These are phyloP conservation scores for Mycena haematopus DNA, from an alignment of 768 basidiomycete species.

Conservation along the genomic window DNA sequence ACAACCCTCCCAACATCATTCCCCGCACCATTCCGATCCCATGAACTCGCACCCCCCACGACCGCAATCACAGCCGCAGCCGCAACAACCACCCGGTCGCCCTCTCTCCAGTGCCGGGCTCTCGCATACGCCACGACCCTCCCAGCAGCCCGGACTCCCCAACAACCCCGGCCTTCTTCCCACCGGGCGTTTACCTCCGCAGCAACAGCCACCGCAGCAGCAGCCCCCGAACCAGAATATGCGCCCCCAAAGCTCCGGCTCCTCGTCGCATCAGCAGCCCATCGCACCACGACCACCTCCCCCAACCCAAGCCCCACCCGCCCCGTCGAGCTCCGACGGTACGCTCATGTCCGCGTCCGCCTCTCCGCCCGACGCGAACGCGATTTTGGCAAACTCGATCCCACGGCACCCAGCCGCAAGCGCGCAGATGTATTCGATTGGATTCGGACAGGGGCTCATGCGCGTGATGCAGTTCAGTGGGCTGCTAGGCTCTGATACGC, in stretches of 20 bases:
- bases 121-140: constrained; percentile 54
- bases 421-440: constrained; percentile 41
- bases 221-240: constrained; percentile 25
- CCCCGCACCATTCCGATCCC: constrained; percentile 53
- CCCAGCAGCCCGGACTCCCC: constrained; percentile 45
- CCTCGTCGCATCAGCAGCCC: constrained; percentile 31
- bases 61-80: constrained; percentile 68
- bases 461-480: constrained; percentile 77
- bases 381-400: constrained; percentile 4
- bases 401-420: constrained; percentile 16
- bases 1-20: constrained; percentile 57
- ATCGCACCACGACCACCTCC: constrained; percentile 28
- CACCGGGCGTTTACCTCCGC: constrained; percentile 31
- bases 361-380: constrained; percentile 26
- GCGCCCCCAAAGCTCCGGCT: constrained; percentile 27
- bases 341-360: constrained; percentile 27
- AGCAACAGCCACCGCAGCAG: constrained; percentile 30
- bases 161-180: constrained; percentile 33
- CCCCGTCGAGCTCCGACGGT: constrained; percentile 25
- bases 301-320: constrained; percentile 11
- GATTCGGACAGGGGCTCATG: constrained; percentile 67
- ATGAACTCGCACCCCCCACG: constrained; percentile 54
- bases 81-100: constrained; percentile 45
- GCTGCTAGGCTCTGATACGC: constrained; percentile 54
- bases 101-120: constrained; percentile 57